phyloP scores from a whole-genome alignment of 257 asterid species.

The Cruciata laevipes region DNA sequence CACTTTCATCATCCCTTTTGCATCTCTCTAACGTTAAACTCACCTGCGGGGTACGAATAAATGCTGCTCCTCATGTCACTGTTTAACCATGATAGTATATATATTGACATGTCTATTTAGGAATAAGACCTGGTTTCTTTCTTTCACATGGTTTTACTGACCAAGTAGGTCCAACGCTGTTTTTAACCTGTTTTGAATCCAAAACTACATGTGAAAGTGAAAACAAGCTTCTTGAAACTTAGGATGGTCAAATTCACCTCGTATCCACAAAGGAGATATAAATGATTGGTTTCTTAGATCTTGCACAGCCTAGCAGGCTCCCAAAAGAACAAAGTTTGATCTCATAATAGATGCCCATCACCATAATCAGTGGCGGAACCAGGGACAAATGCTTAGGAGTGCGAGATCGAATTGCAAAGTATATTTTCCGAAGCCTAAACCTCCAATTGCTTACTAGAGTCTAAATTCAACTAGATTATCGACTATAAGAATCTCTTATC shows the following conservation, averaged over 20 bases:
- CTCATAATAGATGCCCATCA: not conserved
- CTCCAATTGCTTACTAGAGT: too few relatives aligned
- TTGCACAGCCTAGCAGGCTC: not conserved
- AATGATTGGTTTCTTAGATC: slow-evolving; percentile 2
- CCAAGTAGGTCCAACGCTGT: not conserved
- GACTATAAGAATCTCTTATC: too few relatives aligned
- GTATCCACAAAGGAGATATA: not conserved
- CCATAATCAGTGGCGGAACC: too few relatives aligned
- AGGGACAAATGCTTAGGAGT: too few relatives aligned
- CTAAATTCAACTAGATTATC: too few relatives aligned
- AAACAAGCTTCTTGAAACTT: too few relatives aligned
- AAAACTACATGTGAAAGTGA: not conserved
- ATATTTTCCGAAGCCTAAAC: too few relatives aligned
- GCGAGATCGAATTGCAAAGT: too few relatives aligned
- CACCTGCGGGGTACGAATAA: not conserved
- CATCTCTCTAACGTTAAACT: not conserved
- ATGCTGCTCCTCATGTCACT: slow-evolving; percentile 2
- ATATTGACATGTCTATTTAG: not conserved
- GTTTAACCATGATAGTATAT: too few relatives aligned
- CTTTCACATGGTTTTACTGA: slow-evolving; percentile 13
- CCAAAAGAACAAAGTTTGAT: not conserved
- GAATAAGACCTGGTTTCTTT: slow-evolving; percentile 5
- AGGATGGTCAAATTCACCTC: too few relatives aligned
- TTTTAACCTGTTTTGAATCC: not conserved
- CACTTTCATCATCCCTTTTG: slow-evolving; percentile 2